Evolutionary conservation across 2,329 filamentous ascomycete genomes (phyloP), one percentile per base, ranked within the genome.

Genomic region (Bimuria novae-zelandiae): DNA sequence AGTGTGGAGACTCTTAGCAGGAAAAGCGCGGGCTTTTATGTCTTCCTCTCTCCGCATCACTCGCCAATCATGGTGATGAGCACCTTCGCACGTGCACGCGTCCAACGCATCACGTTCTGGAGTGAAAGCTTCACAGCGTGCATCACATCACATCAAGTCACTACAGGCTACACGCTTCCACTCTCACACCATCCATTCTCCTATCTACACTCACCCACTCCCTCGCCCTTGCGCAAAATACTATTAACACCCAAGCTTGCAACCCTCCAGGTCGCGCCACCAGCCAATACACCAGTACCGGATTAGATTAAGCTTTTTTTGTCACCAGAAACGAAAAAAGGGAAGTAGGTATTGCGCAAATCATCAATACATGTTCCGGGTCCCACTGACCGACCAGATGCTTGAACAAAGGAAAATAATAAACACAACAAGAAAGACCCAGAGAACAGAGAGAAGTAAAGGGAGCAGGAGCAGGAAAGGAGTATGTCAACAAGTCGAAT

Each of bases 381-480:
- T 44, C 40, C 48, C 40, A 40, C 40, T 45, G 48, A 51, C 48
- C 33, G 33, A 36, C n/a, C 48, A 41, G 50, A 47, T 43, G 37
- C 37, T 43, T 27, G 11, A 17, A 39, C 52, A 54, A 46, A 48
- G 52, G 40, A 54, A 35, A 55, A 32, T 25, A 48, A 22, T 3
- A 37, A 47, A 25, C 12, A 29, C 7, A 14, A 23, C 14, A 36
- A 7, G 30, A 23, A 22, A 7, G 17, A 16, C 7, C 11, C 3
- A 44, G 52, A 44, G 30, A 45, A 33, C 14, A 21, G 14, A 47
- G 21, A 14, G n/a, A 47, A 27, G 16, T 22, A 49, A n/a, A n/a
- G n/a, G n/a, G n/a, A n/a, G n/a, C n/a, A 45, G 27, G n/a, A 35
- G 47, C 47, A 43, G 35, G 44, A 49, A 57, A 51, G 14, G 32